phyloP scores from a whole-genome alignment of 2,329 filamentous ascomycete genomes.

The Cordyceps tenuipes region DNA sequence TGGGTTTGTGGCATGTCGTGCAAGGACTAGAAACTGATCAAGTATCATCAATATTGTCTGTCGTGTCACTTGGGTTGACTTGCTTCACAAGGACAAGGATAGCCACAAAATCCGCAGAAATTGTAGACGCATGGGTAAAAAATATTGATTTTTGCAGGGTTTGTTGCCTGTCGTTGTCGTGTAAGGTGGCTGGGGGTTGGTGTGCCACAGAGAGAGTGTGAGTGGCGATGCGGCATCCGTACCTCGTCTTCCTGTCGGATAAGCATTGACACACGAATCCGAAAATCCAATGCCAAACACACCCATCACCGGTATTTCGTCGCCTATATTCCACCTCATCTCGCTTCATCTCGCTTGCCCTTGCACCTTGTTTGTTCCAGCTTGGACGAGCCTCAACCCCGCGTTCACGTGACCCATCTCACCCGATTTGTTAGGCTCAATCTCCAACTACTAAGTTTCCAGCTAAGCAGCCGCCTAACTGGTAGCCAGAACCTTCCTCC shows the following conservation, averaged over 20 bases:
- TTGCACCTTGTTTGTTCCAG: neutral
- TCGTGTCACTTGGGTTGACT: neutral
- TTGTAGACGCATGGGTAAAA: too few species aligned
- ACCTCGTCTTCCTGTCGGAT: neutral
- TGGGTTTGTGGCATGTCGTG: neutral
- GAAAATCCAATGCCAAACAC: neutral
- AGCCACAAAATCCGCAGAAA: too few species aligned
- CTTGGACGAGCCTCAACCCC: constrained; percentile 18
- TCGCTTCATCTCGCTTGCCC: neutral
- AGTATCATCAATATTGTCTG: neutral
- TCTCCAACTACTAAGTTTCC: neutral
- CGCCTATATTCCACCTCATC: neutral
- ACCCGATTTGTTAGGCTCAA: neutral
- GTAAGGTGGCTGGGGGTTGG: neutral
- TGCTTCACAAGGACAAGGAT: neutral
- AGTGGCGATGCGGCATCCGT: too few species aligned
- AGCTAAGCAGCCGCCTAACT: neutral
- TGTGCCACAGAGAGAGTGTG: neutral
- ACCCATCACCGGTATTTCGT: neutral
- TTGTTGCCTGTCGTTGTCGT: neutral
- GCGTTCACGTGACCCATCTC: constrained; percentile 25
- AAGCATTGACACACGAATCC: neutral
- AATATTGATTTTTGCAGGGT: neutral
- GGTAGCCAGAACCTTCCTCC: constrained; percentile 12
- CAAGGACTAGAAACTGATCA: neutral